Evolutionary conservation across 352 stramenopile genomes (phyloP), one percentile per base, ranked within the genome.

Genomic region (Pilasporangium apinafurcum): DNA sequence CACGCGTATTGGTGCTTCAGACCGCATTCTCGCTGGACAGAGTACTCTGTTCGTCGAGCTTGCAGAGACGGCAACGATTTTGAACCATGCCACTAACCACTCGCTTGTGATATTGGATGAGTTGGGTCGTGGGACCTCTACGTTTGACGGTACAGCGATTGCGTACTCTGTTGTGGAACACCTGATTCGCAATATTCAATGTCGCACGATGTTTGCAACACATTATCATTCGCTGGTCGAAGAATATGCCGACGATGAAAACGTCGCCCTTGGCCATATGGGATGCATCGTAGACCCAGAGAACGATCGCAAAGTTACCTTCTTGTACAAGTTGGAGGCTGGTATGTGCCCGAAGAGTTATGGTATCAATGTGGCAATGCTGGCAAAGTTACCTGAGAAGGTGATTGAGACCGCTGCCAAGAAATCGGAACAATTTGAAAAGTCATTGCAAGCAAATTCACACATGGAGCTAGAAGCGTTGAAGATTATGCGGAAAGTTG

Each of bases 41-140:
- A 98, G 91, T 65, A 99, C 97, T n/a, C 98, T 99, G 40, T 99
- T 97, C 60, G 96, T 99, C 0, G 97, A 98, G 71, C 67, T 99
- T 13, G 86, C 95, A 0, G 97, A 99, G 69, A 99, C 97, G 17
- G 92, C 97, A 16, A 96, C 95, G 33, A 98, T 99, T 24, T 71
- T 99, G 9, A 83, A 98, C 36, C 85, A 97, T 50, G 96, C 96
- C 5, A 98, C 91, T 13, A 65, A 75, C 27, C 84, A 93, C 57
- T 99, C 95, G 25, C 74, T 99, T 5, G 92, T 99, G 28, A 97
- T 99, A 48, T 61, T 99, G 25, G 97, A 99, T 59, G 97, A 99
- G 57, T 78, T 99, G 53, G 97, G 97, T 10, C 83, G 97, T 52
- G 97, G 96, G 17, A 99, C 97, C 6, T 97, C 92, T 26, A 99